A percentile compares a stretch with the other conserved stretches of the same genome.
phyloP scores from a whole-genome alignment of 768 basidiomycete genomes.

The Tulasnella sp. region DNA sequence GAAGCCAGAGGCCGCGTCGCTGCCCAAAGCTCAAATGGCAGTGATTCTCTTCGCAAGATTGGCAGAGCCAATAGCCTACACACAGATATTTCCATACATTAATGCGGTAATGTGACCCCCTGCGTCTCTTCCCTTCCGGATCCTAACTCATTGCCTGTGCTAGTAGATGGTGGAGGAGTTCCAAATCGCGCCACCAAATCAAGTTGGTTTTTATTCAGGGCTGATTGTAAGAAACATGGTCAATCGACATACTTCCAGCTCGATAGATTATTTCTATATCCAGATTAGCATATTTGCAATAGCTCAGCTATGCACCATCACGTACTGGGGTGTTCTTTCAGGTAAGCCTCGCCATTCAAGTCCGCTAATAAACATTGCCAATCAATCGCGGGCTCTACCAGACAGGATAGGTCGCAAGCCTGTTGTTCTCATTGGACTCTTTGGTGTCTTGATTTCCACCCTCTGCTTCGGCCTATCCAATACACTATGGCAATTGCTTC shows the following conservation, averaged over 20 bases:
- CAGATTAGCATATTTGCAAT: constrained; percentile 17
- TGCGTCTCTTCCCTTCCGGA: background rate
- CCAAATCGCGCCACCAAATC: constrained; percentile 11
- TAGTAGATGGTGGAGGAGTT: constrained; percentile 20
- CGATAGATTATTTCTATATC: background rate
- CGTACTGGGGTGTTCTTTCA: constrained; percentile 23
- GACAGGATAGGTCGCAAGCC: constrained; percentile 26
- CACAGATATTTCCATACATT: constrained; percentile 23
- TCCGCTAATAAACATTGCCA: no score
- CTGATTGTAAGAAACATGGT: constrained; percentile 6
- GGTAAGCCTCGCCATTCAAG: background rate
- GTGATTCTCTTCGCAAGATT: constrained; percentile 21
- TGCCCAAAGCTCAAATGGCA: constrained; percentile 20
- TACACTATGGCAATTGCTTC: background rate
- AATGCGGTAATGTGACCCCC: constrained; percentile 16
- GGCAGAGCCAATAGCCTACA: constrained; percentile 22
- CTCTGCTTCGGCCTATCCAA: constrained; percentile 21
- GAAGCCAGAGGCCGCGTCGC: background rate
- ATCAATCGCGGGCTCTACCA: background rate
- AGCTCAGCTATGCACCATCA: constrained; percentile 23
- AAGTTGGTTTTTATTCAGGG: constrained; percentile 19
- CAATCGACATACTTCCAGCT: background rate
- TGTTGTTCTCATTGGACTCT: constrained; percentile 23
- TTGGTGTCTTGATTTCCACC: constrained; percentile 11
- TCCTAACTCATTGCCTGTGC: background rate